Evolutionary conservation across 805 yeast species (phyloP).

Genomic region (Hermanozyma aechmeae): DNA sequence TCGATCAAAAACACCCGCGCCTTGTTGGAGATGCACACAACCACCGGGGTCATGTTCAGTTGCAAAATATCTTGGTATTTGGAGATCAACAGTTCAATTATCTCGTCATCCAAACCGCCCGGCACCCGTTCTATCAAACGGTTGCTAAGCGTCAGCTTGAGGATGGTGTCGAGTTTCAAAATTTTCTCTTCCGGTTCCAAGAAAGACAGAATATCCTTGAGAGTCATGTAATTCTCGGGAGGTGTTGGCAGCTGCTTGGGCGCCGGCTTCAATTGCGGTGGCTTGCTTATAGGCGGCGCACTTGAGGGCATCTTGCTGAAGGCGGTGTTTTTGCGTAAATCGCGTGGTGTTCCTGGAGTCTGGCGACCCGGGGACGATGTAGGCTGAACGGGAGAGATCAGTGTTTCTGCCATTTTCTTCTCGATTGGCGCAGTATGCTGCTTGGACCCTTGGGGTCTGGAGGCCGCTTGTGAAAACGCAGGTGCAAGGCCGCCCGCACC

Average conservation of each 20-base stretch:
- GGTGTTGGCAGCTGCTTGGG: neutral
- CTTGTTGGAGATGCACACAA: conserved; percentile 28
- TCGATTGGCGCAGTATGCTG: too few relatives aligned
- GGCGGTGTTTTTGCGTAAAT: too few relatives aligned
- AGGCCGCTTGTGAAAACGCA: too few relatives aligned
- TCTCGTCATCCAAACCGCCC: conserved; percentile 16
- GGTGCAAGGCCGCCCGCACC: too few relatives aligned
- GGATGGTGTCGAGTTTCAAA: conserved; percentile 28
- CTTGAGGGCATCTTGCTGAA: neutral
- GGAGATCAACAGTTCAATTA: conserved; percentile 24
- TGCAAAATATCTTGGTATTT: conserved; percentile 12
- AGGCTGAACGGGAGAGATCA: too few relatives aligned
- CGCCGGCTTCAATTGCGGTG: neutral
- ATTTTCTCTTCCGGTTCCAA: conserved; percentile 27
- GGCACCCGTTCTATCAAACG: conserved; percentile 11
- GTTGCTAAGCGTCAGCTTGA: conserved; percentile 26
- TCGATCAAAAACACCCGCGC: conserved; percentile 35
- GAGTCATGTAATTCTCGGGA: conserved; percentile 11
- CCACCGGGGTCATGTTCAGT: conserved; percentile 18
- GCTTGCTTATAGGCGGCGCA: neutral
- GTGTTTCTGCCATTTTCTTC: conserved; percentile 5
- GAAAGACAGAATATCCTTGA: conserved; percentile 24
- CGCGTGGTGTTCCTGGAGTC: neutral
- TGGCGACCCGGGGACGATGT: neutral
- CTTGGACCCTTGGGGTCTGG: too few relatives aligned